Base-by-base conservation (phyloP, 306 rosid species). In the Carpinus fangiana region DNA sequence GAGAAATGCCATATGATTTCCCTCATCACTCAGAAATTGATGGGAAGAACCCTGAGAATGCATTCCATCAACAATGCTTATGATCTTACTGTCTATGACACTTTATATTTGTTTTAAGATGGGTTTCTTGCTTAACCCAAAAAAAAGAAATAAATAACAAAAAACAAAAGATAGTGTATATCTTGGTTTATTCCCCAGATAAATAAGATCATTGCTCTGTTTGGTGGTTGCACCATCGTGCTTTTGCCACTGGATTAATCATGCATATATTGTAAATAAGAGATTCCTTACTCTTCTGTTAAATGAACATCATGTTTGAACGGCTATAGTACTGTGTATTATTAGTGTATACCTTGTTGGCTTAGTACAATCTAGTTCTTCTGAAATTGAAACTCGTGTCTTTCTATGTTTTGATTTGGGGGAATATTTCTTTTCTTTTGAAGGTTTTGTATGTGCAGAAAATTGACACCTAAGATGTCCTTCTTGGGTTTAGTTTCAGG, bases 1-100 rank as follows among this genome's bases (percentile, higher is more conserved):
- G 56, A 20, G 86, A 81, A 78, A 80, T 93, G 97, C 97, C 97
- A 72, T 71, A 38, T 38, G 99, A 95, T 85, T 95, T 93, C 83
- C 98, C 99, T 75, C 93, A 90, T 72, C 97, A 90, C 87, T 87
- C 93, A 4, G 23, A 84, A 69, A 89, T 95, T 75, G 96, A 93
- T 81, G 76, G 51, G 51, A 82, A 77, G 75, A 80, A 61, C 86
- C 97, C 96, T 0, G 89, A 85, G 90, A 84, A 75, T 51, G 89
- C 96, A 79, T 95, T 95, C 81, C 90, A 77, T 84, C 80, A 76
- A 82, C 76, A 68, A 56, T 82, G 87, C 78, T 68, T 87, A 74
- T 85, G 85, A 86, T 56, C 11, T 56, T 0, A 11, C 31, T 23
- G 13, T 28, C 47, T 52, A 23, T 20, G 23, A 36, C 46, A 38